These are phyloP conservation scores for Colletotrichum kahawae DNA, from an alignment of 2,329 filamentous ascomycete genomes.

Conservation along the genomic window DNA sequence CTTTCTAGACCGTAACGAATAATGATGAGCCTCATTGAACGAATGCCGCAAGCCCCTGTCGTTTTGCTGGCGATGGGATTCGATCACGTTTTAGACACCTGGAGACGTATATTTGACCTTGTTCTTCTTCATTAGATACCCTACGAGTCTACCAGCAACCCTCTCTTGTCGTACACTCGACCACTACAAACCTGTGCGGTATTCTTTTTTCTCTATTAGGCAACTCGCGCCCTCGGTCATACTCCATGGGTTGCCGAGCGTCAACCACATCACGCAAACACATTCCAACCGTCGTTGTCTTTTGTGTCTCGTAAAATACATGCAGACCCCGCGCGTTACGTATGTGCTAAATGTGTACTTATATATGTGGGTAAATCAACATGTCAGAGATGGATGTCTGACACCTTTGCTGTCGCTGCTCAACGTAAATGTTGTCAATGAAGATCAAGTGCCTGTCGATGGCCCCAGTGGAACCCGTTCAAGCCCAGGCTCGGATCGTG, in stretches of 20 bases:
- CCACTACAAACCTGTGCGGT: neutral
- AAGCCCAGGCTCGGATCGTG: constrained; percentile 39
- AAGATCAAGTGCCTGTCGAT: neutral
- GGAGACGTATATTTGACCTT: neutral
- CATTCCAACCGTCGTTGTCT: neutral
- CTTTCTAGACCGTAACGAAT: neutral
- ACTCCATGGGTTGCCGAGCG: neutral
- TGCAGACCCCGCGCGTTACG: neutral
- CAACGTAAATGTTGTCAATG: neutral
- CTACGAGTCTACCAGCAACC: neutral
- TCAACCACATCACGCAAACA: neutral
- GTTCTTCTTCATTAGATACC: neutral
- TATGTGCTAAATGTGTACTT: neutral
- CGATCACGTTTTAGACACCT: neutral
- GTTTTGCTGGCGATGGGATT: neutral
- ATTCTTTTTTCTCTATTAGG: neutral
- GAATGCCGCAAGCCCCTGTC: neutral
- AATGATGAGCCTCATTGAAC: neutral
- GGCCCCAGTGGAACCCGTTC: constrained; percentile 30
- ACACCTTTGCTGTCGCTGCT: neutral
- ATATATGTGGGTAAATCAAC: neutral
- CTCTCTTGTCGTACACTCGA: neutral
- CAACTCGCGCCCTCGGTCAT: neutral
- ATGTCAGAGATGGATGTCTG: neutral
- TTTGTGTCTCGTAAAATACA: neutral